These are phyloP conservation scores for Eimeria necatrix DNA, from an alignment of 169 alveolate species.

Conservation along the genomic window DNA sequence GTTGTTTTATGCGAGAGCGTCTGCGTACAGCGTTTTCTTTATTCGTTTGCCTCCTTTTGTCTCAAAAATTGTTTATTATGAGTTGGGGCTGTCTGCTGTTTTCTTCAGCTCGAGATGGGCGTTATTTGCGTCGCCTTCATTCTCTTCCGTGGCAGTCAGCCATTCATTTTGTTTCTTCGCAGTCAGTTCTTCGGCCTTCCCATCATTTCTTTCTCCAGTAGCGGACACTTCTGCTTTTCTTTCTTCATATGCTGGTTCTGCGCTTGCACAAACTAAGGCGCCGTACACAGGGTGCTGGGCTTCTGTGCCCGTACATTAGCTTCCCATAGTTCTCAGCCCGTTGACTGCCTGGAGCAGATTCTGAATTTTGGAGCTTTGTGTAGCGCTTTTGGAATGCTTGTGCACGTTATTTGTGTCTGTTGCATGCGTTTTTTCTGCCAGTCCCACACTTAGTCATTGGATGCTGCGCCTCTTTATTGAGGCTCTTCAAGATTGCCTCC, in stretches of 20 bases:
- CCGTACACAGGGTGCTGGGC: background rate
- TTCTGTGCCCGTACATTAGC: background rate
- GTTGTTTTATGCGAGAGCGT: background rate
- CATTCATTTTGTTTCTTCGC: background rate
- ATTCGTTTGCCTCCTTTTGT: background rate
- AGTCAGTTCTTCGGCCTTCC: background rate
- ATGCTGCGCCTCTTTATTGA: conserved; percentile 65
- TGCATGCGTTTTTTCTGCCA: background rate
- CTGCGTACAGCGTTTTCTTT: background rate
- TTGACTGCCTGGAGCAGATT: background rate
- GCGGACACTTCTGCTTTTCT: background rate
- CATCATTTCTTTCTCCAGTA: background rate
- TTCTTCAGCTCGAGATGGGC: conserved; percentile 53
- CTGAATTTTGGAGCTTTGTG: background rate
- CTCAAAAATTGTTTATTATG: background rate
- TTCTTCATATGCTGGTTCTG: background rate
- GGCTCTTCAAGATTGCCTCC: conserved; percentile 57
- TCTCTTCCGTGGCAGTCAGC: conserved; percentile 57
- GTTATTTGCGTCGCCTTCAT: conserved; percentile 52
- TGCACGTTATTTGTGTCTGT: background rate
- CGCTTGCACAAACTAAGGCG: background rate
- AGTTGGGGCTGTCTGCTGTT: background rate
- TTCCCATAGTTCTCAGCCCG: too few relatives aligned
- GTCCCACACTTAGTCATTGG: conserved; percentile 76
- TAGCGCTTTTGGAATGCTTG: background rate